Evolutionary conservation across 1,284 basidiomycete genomes (phyloP), one percentile per base, ranked within the genome.

Genomic region (Apiotrichum veenhuisii): DNA sequence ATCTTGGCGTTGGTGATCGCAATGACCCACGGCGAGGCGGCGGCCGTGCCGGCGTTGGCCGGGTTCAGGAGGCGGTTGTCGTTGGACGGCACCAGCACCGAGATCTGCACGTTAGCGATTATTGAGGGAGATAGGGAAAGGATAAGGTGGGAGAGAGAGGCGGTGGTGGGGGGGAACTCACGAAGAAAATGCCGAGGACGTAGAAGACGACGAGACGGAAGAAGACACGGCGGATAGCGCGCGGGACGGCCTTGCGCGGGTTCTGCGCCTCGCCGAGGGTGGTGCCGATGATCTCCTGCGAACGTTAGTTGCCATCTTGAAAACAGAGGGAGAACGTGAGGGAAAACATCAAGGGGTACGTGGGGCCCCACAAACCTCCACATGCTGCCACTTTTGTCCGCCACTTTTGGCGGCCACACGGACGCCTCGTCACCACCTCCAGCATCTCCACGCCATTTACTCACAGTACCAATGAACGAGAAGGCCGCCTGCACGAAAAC

Each of bases 171-270:
- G 18, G 12, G 3, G 1, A 3, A 20, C 44, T 46, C 27, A 46
- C 44, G 59, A 55, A 48, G 58, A 55, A 58, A 41, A 62, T 70
- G 33, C 69, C 71, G n/a, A 62, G 42, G 41, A 74, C 64, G 71
- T 89, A 91, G 80, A 91, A 90, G 36, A 89, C 59, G 20, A 87
- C 57, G 61, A 91, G 85, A 65, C 89, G 84, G 78, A 83, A 89
- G 77, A 91, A 89, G 18, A 92, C 89, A 37, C 87, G 81, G 51
- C 83, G 82, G 60, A 91, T 87, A 10, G 90, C 91, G 69, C 85
- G 87, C 45, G 85, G 82, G 50, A 94, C 87, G 64, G 89, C 89
- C 42, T 84, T 83, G 50, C 87, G 82, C 1, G 89, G 89, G 70
- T 83, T 89, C 72, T 86, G 63, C 59, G 65, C 66, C 63, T 69